A percentile compares a stretch with the other conserved stretches of the same genome.
Evolutionary conservation across 2,329 filamentous ascomycete species (phyloP).

Genomic region (Colletotrichum zoysiae): DNA sequence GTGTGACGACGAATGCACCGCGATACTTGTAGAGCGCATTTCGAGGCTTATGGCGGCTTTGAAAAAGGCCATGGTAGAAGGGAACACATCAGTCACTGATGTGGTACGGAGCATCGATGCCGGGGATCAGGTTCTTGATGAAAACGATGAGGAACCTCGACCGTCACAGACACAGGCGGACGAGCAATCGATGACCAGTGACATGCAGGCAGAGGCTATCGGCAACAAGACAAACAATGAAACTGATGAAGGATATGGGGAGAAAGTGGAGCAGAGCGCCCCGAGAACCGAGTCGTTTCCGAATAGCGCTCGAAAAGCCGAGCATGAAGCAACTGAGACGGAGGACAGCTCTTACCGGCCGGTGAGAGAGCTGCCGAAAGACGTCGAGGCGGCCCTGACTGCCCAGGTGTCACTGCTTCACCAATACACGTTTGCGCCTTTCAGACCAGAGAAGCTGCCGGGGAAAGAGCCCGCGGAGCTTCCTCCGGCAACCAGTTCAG

Average conservation of each 20-base stretch:
- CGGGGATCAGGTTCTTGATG: constrained; percentile 46
- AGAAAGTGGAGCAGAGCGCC: not conserved
- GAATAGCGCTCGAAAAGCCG: constrained; percentile 8
- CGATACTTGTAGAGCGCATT: constrained; percentile 48
- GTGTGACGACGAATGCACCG: constrained; percentile 47
- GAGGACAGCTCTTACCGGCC: constrained; percentile 17
- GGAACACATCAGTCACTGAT: constrained; percentile 47
- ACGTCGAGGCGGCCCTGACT: constrained; percentile 31
- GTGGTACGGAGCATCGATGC: constrained; percentile 47
- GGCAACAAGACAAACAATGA: not conserved
- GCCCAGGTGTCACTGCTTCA: constrained; percentile 32
- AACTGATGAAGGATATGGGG: not conserved
- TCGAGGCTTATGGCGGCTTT: constrained; percentile 49
- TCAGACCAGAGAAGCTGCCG: constrained; percentile 20
- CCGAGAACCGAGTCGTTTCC: constrained; percentile 22
- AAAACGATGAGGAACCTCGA: constrained; percentile 46
- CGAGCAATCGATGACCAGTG: not conserved
- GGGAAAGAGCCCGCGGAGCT: constrained; percentile 17
- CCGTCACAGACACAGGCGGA: constrained; percentile 35
- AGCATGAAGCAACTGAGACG: not conserved
- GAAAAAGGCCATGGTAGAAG: constrained; percentile 48
- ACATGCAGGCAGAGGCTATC: not conserved
- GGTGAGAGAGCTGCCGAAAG: constrained; percentile 14
- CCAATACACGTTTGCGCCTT: constrained; percentile 19
- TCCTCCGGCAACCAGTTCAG: constrained; percentile 23